Evolutionary conservation across 768 basidiomycete species (phyloP).

Genomic region (Porpolomopsis calyptriformis): DNA sequence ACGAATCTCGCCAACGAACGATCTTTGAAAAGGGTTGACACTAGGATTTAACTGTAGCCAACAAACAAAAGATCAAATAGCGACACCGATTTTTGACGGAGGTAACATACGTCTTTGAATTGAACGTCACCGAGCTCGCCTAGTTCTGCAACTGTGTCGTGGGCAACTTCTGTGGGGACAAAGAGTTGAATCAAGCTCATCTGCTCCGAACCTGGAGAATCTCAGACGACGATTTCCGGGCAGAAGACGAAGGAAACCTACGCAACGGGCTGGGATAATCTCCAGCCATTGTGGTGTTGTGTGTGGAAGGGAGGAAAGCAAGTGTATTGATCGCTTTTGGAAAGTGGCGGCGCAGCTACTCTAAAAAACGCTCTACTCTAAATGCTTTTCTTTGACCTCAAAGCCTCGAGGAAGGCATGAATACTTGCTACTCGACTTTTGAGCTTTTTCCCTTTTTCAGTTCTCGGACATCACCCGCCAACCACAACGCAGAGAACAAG

Average conservation of each 20-base stretch:
- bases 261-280: constrained; percentile 81
- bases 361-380: no score
- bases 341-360: no score
- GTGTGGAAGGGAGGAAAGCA: no score
- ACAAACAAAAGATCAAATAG: constrained; percentile 2
- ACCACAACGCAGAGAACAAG: constrained; percentile 79
- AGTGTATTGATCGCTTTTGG: no score
- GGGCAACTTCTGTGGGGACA: constrained; percentile 93
- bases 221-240: neutral
- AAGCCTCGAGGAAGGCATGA: neutral
- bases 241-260: constrained; percentile 27
- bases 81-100: neutral
- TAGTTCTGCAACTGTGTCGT: constrained; percentile 91
- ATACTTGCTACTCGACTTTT: constrained; percentile 30
- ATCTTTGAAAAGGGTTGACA: constrained; percentile 96
- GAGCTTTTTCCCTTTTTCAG: constrained; percentile 38
- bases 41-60: constrained; percentile 72
- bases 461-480: constrained; percentile 70
- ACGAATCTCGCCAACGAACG: constrained; percentile 92
- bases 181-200: constrained; percentile 98
- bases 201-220: constrained; percentile 73
- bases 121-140: constrained; percentile 94
- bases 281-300: constrained; percentile 53
- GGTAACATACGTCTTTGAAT: constrained; percentile 79
- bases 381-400: no score